phyloP scores from a whole-genome alignment of 2,329 filamentous ascomycete species.

The Diaporthe destruens region DNA sequence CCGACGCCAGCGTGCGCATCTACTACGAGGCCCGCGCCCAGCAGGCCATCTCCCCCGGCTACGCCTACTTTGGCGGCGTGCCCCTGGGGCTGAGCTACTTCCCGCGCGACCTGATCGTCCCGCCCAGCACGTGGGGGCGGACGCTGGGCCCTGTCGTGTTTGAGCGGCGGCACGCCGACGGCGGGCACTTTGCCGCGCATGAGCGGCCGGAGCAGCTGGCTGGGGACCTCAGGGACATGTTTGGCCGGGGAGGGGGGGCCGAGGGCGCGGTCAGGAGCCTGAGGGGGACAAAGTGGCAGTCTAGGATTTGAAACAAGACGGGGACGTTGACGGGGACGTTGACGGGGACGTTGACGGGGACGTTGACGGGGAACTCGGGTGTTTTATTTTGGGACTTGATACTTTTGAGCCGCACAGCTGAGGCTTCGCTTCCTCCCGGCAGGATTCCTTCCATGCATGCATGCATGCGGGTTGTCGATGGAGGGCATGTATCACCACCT shows the following conservation, averaged over 20 bases:
- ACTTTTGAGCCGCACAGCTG: no score
- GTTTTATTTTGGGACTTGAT: no score
- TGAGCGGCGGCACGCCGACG: slow-evolving; percentile 61
- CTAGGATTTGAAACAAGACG: not conserved
- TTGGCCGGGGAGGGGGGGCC: slow-evolving; percentile 63
- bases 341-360: no score
- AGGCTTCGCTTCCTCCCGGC: slow-evolving; percentile 39
- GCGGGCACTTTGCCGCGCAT: slow-evolving; percentile 73
- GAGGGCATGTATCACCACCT: no score
- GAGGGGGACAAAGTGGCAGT: not conserved
- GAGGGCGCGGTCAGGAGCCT: slow-evolving; percentile 49
- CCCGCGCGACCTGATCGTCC: slow-evolving; percentile 67
- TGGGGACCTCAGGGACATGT: slow-evolving; percentile 69
- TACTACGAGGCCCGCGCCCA: slow-evolving; percentile 76
- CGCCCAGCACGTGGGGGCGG: slow-evolving; percentile 68
- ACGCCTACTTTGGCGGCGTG: slow-evolving; percentile 42
- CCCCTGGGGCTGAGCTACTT: slow-evolving; percentile 55
- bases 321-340: no score
- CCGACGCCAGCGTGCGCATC: slow-evolving; percentile 75
- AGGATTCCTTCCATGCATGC: not conserved
- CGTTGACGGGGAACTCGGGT: no score
- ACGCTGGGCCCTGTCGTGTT: slow-evolving; percentile 72
- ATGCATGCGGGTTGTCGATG: no score
- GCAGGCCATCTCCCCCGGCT: not conserved
- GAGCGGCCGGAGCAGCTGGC: slow-evolving; percentile 67